Evolutionary conservation across 768 basidiomycete species (phyloP).

Genomic region (Lactarius deliciosus): DNA sequence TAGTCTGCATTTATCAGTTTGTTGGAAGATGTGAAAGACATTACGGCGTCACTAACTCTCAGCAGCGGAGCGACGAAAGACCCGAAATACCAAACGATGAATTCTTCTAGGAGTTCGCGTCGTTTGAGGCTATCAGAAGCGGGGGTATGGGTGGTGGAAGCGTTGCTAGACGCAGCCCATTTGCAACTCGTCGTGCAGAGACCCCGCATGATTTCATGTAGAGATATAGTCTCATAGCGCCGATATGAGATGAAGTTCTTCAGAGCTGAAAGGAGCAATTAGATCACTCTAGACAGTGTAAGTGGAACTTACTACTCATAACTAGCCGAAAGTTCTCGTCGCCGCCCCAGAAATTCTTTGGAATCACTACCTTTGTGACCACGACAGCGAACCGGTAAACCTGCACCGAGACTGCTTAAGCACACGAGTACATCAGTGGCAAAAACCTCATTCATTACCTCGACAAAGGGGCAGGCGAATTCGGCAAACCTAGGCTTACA

Average conservation of each 20-base stretch:
- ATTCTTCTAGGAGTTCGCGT: conserved; percentile 79
- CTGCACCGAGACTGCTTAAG: conserved; percentile 38
- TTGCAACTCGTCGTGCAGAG: conserved; percentile 73
- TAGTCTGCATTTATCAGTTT: conserved; percentile 54
- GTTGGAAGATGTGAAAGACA: neutral
- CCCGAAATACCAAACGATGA: conserved; percentile 94
- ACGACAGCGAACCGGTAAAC: conserved; percentile 66
- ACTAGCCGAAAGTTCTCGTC: conserved; percentile 60
- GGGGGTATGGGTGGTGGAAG: conserved; percentile 45
- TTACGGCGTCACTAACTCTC: conserved; percentile 49
- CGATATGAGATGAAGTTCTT: conserved; percentile 71
- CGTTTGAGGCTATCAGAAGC: conserved; percentile 73
- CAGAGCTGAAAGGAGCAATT: conserved; percentile 49
- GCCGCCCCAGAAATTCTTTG: conserved; percentile 78
- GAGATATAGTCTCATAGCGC: conserved; percentile 75
- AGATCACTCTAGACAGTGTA: neutral
- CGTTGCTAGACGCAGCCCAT: conserved; percentile 63
- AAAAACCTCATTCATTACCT: conserved; percentile 45
- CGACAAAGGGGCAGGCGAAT: conserved; percentile 62
- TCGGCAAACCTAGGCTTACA: conserved; percentile 78
- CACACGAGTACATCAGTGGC: neutral
- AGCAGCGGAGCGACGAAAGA: conserved; percentile 78
- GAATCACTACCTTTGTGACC: conserved; percentile 69
- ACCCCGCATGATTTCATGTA: conserved; percentile 76
- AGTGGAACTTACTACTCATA: conserved; percentile 45